Evolutionary conservation across 1,284 basidiomycete genomes (phyloP).

Genomic region (Papiliotrema flavescens): DNA sequence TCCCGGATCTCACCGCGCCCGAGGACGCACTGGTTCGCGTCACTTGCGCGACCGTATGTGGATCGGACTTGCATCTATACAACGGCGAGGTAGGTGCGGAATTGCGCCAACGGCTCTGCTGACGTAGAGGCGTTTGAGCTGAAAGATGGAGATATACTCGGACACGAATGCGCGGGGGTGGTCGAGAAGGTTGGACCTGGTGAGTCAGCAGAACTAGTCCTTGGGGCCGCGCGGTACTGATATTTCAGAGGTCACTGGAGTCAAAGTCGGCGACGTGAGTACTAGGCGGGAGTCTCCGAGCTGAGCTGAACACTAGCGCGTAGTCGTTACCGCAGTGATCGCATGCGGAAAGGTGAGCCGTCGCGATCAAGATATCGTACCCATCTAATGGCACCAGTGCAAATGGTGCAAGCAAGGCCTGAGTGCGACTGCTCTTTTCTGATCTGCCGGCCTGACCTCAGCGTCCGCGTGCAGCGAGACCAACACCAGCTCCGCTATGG

Average conservation of each 20-base stretch:
- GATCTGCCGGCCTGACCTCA: background rate
- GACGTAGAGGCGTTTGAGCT: background rate
- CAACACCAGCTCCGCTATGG: background rate
- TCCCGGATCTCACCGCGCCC: background rate
- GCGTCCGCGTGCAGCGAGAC: background rate
- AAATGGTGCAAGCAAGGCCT: background rate
- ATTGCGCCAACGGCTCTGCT: background rate
- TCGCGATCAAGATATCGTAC: background rate
- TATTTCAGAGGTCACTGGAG: background rate
- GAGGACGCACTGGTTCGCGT: background rate
- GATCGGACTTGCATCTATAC: background rate
- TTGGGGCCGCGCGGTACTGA: too few species aligned
- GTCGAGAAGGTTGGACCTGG: background rate
- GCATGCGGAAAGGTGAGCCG: background rate
- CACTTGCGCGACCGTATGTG: background rate
- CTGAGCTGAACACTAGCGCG: too few species aligned
- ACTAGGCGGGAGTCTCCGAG: too few species aligned
- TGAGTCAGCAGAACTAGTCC: background rate
- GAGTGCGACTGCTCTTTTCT: background rate
- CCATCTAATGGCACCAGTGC: background rate
- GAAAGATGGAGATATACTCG: background rate
- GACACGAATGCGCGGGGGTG: background rate
- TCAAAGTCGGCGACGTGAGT: background rate
- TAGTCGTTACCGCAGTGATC: background rate
- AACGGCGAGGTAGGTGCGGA: background rate